Percentiles rank a stretch among this genome's conserved stretches.
Conservation (phyloP, 2,329 filamentous ascomycete species). For the Zasmidium angulare region DNA sequence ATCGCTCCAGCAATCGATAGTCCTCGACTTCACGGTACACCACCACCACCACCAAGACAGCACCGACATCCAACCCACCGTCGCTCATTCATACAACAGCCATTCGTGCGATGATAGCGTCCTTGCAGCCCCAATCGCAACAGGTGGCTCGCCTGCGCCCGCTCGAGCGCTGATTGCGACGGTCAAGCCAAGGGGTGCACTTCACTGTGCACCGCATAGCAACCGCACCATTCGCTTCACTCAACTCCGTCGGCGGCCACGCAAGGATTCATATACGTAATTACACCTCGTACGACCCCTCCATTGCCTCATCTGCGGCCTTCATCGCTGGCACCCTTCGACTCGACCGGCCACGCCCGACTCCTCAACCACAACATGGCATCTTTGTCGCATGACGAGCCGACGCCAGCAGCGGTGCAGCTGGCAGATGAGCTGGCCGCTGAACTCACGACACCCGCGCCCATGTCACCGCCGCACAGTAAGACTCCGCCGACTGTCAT, state of each 20-base stretch:
- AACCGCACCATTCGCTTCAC: conserved; percentile 1
- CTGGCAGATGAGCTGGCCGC: conserved; percentile 1
- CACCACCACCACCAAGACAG: background rate
- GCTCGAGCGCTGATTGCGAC: conserved; percentile 4
- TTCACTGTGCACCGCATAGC: conserved; percentile 1
- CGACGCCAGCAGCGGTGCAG: conserved; percentile 1
- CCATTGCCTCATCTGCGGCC: background rate
- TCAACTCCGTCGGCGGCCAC: background rate
- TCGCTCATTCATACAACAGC: background rate
- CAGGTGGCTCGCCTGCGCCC: conserved; percentile 6
- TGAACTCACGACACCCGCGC: conserved; percentile 43
- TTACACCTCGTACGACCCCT: conserved; percentile 6
- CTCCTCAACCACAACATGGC: conserved; percentile 13
- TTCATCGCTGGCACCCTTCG: background rate
- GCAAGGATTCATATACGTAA: conserved; percentile 9
- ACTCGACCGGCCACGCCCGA: background rate
- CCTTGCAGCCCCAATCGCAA: conserved; percentile 4
- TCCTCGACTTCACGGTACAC: background rate
- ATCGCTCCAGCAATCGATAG: background rate
- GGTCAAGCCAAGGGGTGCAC: conserved; percentile 6
- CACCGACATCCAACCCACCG: background rate
- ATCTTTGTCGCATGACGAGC: conserved; percentile 8
- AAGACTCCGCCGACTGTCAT: conserved; percentile 60
- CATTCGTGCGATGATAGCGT: conserved; percentile 1
- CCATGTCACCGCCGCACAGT: conserved; percentile 57